Percentiles rank a stretch among this genome's conserved stretches.
These are phyloP conservation scores for Begonia loranthoides DNA, from an alignment of 306 rosid species.

Conservation along the genomic window DNA sequence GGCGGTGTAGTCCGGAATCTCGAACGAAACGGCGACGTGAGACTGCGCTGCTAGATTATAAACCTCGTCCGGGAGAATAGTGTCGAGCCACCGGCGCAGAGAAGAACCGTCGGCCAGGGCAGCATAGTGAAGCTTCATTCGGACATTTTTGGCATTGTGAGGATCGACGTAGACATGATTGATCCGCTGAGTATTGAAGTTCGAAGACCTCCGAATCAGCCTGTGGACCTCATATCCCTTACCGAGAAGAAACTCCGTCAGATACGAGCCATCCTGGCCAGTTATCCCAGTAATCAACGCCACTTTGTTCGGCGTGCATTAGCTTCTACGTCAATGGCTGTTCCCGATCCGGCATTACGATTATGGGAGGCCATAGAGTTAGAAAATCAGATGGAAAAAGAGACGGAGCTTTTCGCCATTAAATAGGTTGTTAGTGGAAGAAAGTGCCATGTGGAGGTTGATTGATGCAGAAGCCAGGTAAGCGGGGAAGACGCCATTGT, in stretches of 20 bases:
- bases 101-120: slow-evolving; percentile 95
- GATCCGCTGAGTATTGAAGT: slow-evolving; percentile 96
- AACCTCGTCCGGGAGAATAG: slow-evolving; percentile 78
- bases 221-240: slow-evolving; percentile 93
- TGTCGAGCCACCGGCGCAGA: slow-evolving; percentile 96
- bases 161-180: slow-evolving; percentile 98
- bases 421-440: no score
- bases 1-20: slow-evolving; percentile 97
- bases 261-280: slow-evolving; percentile 95
- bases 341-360: no score
- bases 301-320: slow-evolving; percentile 21
- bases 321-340: no score
- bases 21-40: slow-evolving; percentile 94
- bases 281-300: slow-evolving; percentile 94
- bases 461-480: background rate
- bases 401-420: no score
- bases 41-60: slow-evolving; percentile 99
- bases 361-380: no score
- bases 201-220: slow-evolving; percentile 86
- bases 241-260: slow-evolving; percentile 73
- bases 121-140: slow-evolving; percentile 97
- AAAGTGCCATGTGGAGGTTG: background rate
- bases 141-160: slow-evolving; percentile 90
- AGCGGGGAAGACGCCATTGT: no score
- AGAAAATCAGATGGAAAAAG: no score